Evolutionary conservation across 495 filamentous ascomycete species (phyloP).

Genomic region (Peziza echinospora): DNA sequence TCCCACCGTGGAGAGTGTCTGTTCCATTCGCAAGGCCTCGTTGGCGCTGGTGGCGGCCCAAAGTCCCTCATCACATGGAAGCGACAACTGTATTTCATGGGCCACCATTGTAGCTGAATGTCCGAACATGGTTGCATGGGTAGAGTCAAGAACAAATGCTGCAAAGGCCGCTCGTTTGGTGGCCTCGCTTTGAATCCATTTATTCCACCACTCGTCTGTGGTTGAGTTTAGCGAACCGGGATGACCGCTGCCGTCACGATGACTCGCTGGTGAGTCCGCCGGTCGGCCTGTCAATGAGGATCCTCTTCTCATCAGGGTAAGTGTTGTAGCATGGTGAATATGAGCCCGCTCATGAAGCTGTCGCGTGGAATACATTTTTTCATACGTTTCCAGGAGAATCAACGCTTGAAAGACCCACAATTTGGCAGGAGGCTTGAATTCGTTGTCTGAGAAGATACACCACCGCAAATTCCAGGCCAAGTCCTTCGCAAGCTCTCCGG

Average conservation of each 20-base stretch:
- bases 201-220: slow-evolving; percentile 81
- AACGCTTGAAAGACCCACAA: slow-evolving; percentile 95
- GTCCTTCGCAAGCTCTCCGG: slow-evolving; percentile 59
- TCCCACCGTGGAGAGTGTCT: slow-evolving; percentile 58
- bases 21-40: slow-evolving; percentile 74
- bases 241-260: slow-evolving; percentile 40
- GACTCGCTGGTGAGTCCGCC: slow-evolving; percentile 70
- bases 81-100: slow-evolving; percentile 76
- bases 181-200: slow-evolving; percentile 89
- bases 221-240: slow-evolving; percentile 34
- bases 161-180: slow-evolving; percentile 80
- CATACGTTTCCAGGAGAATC: slow-evolving; percentile 73
- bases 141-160: slow-evolving; percentile 87
- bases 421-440: slow-evolving; percentile 85
- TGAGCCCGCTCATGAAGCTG: slow-evolving; percentile 87
- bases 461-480: slow-evolving; percentile 79
- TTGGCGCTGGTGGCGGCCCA: slow-evolving; percentile 82
- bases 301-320: slow-evolving; percentile 86
- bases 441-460: slow-evolving; percentile 66
- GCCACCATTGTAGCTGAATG: slow-evolving; percentile 95
- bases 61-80: slow-evolving; percentile 82
- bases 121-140: slow-evolving; percentile 94
- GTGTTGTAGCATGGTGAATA: slow-evolving; percentile 88
- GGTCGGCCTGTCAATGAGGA: slow-evolving; percentile 81
- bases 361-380: slow-evolving; percentile 89